phyloP scores from a whole-genome alignment of 1,284 basidiomycete genomes.

The Neonothopanus nambi region DNA sequence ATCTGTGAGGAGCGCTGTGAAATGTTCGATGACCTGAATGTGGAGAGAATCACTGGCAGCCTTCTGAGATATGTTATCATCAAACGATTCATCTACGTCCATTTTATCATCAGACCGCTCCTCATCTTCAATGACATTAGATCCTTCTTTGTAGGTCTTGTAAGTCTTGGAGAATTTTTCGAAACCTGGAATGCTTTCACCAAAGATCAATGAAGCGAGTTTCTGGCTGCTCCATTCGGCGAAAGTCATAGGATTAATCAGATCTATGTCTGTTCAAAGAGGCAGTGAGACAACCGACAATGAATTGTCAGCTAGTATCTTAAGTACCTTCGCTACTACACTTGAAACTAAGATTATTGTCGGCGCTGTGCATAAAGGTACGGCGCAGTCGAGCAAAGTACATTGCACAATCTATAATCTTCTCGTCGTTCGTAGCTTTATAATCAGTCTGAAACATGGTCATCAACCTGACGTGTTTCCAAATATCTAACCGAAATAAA shows the following conservation, averaged over 20 bases:
- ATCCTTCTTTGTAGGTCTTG: slow-evolving; percentile 32
- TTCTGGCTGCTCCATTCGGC: slow-evolving; percentile 16
- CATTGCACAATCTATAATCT: slow-evolving; percentile 72
- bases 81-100: slow-evolving; percentile 57
- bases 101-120: slow-evolving; percentile 50
- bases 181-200: not conserved
- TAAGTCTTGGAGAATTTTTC: slow-evolving; percentile 22
- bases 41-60: slow-evolving; percentile 67
- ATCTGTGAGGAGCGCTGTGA: slow-evolving; percentile 56
- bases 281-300: not conserved
- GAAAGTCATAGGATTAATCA: slow-evolving; percentile 12
- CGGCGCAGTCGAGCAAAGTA: slow-evolving; percentile 47
- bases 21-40: slow-evolving; percentile 67
- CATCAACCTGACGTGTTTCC: too few relatives aligned
- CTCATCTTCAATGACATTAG: slow-evolving; percentile 15
- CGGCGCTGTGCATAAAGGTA: slow-evolving; percentile 60
- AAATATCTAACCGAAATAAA: not conserved
- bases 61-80: slow-evolving; percentile 22
- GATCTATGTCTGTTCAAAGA: not conserved
- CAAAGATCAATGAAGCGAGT: slow-evolving; percentile 10
- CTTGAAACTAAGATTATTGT: slow-evolving; percentile 62
- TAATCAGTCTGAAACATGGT: too few relatives aligned
- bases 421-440: slow-evolving; percentile 51
- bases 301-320: not conserved
- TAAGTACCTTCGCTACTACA: slow-evolving; percentile 50